Evolutionary conservation across 768 basidiomycete species (phyloP).

Genomic region (Lactarius sanguifluus): DNA sequence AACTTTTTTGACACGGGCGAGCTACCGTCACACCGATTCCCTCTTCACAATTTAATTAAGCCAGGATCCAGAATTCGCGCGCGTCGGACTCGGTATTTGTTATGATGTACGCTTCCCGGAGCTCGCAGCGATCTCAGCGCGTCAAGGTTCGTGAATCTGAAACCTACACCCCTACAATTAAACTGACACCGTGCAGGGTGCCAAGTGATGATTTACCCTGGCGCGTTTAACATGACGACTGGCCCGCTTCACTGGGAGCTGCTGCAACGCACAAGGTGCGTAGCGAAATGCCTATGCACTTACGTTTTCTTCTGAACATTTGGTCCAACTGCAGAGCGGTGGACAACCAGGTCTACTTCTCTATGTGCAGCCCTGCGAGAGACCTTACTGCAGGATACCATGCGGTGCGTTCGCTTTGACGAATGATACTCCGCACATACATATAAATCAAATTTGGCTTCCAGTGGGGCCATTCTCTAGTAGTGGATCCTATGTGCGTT

Average conservation of each 20-base stretch:
- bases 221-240: constrained; percentile 94
- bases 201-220: constrained; percentile 86
- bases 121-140: constrained; percentile 85
- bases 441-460: background rate
- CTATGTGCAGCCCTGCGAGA: constrained; percentile 95
- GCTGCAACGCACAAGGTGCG: constrained; percentile 75
- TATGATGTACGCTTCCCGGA: constrained; percentile 97
- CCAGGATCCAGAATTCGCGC: constrained; percentile 80
- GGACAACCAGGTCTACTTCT: constrained; percentile 95
- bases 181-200: constrained; percentile 53
- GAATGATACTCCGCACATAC: background rate
- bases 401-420: constrained; percentile 54
- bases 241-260: constrained; percentile 97
- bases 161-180: background rate
- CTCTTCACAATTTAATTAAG: background rate
- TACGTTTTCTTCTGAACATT: constrained; percentile 3
- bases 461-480: constrained; percentile 88
- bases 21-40: background rate
- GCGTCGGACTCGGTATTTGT: constrained; percentile 93
- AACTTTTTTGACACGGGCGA: constrained; percentile 86
- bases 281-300: constrained; percentile 8
- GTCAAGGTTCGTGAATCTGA: constrained; percentile 55
- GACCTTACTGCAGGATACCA: constrained; percentile 82
- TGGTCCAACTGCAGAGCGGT: constrained; percentile 64
- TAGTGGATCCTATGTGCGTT: constrained; percentile 84